Evolutionary conservation across 2,329 filamentous ascomycete genomes (phyloP).

Genomic region (Colletotrichum tamarilloi): DNA sequence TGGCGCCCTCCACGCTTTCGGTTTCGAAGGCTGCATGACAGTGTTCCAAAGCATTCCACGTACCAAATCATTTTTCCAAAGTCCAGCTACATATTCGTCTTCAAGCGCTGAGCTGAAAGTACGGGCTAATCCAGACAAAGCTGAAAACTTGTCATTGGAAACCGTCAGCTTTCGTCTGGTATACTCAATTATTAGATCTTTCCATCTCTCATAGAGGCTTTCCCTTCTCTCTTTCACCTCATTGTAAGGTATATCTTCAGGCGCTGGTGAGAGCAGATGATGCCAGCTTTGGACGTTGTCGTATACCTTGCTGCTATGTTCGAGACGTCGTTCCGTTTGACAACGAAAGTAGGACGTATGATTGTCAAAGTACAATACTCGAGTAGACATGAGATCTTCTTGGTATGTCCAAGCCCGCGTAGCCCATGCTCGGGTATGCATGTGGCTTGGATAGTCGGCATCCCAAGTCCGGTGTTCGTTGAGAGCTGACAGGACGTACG

Average conservation of each 20-base stretch:
- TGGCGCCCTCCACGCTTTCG: neutral
- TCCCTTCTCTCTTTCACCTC: neutral
- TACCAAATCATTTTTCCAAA: neutral
- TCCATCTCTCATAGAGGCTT: neutral
- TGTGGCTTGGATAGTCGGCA: neutral
- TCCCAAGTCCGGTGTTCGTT: neutral
- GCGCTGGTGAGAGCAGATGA: neutral
- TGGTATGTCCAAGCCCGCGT: neutral
- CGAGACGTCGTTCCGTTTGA: neutral
- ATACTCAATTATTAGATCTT: neutral
- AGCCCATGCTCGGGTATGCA: neutral
- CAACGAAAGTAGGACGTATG: neutral
- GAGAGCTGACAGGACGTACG: neutral
- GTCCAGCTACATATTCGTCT: neutral
- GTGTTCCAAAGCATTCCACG: neutral
- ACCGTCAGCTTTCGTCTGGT: neutral
- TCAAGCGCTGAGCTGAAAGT: neutral
- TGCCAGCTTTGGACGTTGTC: neutral
- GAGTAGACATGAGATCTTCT: neutral
- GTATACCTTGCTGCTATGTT: neutral
- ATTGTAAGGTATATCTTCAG: neutral
- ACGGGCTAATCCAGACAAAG: neutral
- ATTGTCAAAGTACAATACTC: neutral
- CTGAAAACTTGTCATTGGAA: neutral
- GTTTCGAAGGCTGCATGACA: conserved; percentile 1